Evolutionary conservation across 352 stramenopile genomes (phyloP), one percentile per base, ranked within the genome.

Genomic region (Peronospora tabacina): DNA sequence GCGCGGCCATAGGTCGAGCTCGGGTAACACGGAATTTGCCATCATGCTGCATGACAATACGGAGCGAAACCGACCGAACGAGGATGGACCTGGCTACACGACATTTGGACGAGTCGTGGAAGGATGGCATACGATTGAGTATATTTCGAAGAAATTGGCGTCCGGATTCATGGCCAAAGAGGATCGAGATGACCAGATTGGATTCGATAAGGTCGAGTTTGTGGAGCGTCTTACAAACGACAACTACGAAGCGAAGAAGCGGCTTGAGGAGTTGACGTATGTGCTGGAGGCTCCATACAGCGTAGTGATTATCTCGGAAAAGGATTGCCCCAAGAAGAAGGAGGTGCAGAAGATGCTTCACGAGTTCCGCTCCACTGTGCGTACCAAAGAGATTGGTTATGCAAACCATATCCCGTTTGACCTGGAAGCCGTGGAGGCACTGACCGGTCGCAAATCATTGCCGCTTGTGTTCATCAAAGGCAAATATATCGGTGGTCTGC

Each of bases 401-500:
- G 66, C 66, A 7, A 53, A 51, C 24, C 65, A 72, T 34, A 58
- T 86, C 15, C 79, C 79, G 42, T 88, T 80, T 61, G 76, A 94
- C 35, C 60, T 76, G 26, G 80, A 76, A 32, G 87, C 79, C 8
- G 70, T 98, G 1, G 49, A 82, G 12, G 68, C 82, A 19, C 72
- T 98, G 24, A 97, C 91, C 4, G 94, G 91, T 10, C 91, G 92
- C 44, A 70, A 76, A 38, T 89, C 72, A 17, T 82, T 99, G 12
- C 96, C 97, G 0, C 95, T 98, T 60, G 91, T 99, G 29, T 98
- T 97, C 67, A 83, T 99, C 19, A 89, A 94, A 40, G 76, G 90
- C 52, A 78, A 96, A 56, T 87, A 94, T 61, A 58, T 98, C 28
- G 95, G 95, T 42, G 94, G 96, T 39, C 87, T 97, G 49, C 87